Conservation (phyloP, 257 asterid species). For the Anisodus tanguticus region DNA sequence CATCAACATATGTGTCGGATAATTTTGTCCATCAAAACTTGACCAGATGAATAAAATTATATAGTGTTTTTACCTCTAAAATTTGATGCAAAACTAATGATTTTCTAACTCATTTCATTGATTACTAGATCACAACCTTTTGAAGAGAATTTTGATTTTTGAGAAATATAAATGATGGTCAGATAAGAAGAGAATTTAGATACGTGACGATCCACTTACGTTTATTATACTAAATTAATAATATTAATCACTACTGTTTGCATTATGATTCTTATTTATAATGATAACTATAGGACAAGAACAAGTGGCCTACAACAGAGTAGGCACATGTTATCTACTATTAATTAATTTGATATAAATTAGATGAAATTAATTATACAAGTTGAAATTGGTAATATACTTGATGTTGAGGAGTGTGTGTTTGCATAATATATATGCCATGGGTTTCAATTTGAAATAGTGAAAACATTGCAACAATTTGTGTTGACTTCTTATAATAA, state of each 20-base stretch:
- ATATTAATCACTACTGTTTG: not conserved
- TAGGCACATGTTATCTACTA: not conserved
- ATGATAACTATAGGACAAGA: not conserved
- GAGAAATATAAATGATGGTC: no score
- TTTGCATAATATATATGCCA: not conserved
- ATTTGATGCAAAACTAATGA: no score
- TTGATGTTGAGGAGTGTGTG: not conserved
- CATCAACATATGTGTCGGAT: no score
- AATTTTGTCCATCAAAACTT: no score
- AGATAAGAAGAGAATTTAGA: not conserved
- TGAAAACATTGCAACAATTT: not conserved
- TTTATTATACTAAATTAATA: not conserved
- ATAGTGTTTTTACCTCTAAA: no score
- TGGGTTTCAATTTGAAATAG: not conserved
- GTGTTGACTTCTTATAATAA: not conserved
- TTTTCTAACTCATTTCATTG: no score
- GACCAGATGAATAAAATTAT: no score
- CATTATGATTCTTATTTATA: no score
- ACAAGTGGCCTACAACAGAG: not conserved
- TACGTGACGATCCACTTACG: not conserved
- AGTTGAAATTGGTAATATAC: not conserved
- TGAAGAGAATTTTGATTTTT: no score
- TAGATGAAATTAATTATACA: not conserved
- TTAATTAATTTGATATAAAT: no score
- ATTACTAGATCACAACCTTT: no score